These are phyloP conservation scores for Tricholoma furcatifolium DNA, from an alignment of 768 basidiomycete genomes.

Conservation along the genomic window DNA sequence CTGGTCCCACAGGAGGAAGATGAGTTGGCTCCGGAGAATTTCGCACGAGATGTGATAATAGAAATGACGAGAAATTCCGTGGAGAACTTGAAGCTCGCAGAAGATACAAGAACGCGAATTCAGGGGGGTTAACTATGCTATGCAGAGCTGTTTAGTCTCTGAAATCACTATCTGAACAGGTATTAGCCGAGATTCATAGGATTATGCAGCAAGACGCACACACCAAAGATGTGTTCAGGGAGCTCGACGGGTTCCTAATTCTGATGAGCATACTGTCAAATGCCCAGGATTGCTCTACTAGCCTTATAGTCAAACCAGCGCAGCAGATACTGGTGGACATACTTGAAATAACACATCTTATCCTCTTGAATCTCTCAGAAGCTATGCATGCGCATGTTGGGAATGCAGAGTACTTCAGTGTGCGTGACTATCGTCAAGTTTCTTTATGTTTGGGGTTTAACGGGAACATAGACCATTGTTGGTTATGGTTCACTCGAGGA, in stretches of 20 bases:
- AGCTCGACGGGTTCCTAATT: constrained; percentile 78
- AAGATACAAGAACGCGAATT: constrained; percentile 41
- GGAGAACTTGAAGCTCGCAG: constrained; percentile 64
- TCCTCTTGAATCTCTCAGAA: no score
- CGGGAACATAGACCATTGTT: constrained; percentile 43
- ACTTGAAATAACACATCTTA: constrained; percentile 55
- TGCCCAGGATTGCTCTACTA: constrained; percentile 35
- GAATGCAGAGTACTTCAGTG: constrained; percentile 80
- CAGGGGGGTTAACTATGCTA: constrained; percentile 42
- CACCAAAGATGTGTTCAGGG: constrained; percentile 76
- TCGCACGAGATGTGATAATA: no score
- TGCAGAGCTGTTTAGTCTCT: background rate
- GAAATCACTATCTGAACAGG: constrained; percentile 34
- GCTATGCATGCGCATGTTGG: no score
- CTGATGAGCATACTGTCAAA: constrained; percentile 73
- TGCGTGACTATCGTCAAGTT: constrained; percentile 29
- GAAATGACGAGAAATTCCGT: constrained; percentile 70
- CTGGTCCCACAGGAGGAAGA: constrained; percentile 33
- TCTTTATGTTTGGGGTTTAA: constrained; percentile 1
- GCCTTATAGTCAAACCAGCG: constrained; percentile 34
- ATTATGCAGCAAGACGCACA: constrained; percentile 63
- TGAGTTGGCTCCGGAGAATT: constrained; percentile 60
- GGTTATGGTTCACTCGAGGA: constrained; percentile 65
- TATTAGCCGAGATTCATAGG: constrained; percentile 63
- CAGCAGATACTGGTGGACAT: constrained; percentile 35